Conservation (phyloP, 306 rosid genomes). For the Cucumis hystrix region DNA sequence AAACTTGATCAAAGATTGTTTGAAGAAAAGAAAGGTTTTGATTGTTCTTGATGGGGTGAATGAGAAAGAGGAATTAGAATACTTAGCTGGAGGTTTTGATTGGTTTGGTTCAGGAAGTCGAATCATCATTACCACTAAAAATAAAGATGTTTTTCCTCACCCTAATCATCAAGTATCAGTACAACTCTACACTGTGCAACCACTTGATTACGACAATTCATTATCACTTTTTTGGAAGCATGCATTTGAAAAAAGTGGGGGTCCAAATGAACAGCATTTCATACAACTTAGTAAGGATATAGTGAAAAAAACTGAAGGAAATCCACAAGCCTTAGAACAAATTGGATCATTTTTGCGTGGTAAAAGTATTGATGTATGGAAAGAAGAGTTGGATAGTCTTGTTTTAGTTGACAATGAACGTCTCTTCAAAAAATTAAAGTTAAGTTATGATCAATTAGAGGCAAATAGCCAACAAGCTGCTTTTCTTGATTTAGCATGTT, state of each 20-base stretch:
- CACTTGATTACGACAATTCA: neutral
- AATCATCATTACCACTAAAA: neutral
- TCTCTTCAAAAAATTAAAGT: neutral
- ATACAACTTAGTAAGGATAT: neutral
- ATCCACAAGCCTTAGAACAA: neutral
- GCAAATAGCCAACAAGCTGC: neutral
- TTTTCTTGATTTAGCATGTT: slow-evolving; percentile 4
- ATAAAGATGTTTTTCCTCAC: neutral
- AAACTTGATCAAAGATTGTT: neutral
- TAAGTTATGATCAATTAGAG: neutral
- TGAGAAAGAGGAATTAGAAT: neutral
- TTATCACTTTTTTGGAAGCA: neutral
- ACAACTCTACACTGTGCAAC: neutral
- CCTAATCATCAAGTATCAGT: neutral
- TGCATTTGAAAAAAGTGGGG: neutral
- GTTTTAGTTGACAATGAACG: neutral
- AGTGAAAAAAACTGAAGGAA: neutral
- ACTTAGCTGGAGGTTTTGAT: neutral
- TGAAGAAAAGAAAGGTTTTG: neutral
- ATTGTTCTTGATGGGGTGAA: neutral
- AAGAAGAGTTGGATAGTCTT: neutral
- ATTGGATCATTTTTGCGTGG: neutral
- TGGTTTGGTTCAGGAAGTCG: neutral
- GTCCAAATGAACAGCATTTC: neutral
- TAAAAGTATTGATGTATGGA: neutral